Base-by-base conservation (phyloP, 1,284 basidiomycete species). In the Malassezia obtusa region DNA sequence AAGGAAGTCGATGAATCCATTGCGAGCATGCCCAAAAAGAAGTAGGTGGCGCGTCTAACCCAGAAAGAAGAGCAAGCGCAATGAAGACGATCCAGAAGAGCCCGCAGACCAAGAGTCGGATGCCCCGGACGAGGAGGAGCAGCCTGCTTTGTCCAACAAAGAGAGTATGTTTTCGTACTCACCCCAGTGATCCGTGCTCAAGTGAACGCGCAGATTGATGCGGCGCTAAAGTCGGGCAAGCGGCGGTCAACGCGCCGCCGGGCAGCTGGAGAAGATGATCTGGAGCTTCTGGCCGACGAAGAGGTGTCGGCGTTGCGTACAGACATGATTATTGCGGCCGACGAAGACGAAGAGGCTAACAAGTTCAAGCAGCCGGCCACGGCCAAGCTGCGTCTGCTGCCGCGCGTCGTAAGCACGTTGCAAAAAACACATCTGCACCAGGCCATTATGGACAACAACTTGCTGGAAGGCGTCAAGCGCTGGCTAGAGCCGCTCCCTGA, bases 401-500 rank as follows among this genome's bases (percentile, higher is more conserved):
- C 85, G 15, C 84, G 86, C 64, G 92, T 94, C 15, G 86, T 94
- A 79, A 84, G 86, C n/a, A 85, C 88, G 4, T 78, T 98, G 57
- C 86, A 91, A 76, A 96, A 94, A 91, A 81, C 83, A 25, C 84
- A 88, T 2, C 80, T 94, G 12, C 84, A 86, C 31, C 88, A 94
- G 65, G 87, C 89, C 3, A 94, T 96, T 67, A 81, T 91, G 57
- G 94, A 98, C 77, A 91, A 91, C 75, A 91, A 92, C 61, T 79
- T 96, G 31, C 80, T 99, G 25, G 87, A 90, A 65, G 89, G 85
- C 3, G 89, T 98, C 50, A 81, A 83, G 50, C 79, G 82, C 35
- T 99, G 90, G 89, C 83, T 99, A 4, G 92, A 98, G 68, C 92
- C 94, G 1, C 81, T 96, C 10, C 86, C 86, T 0, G 90, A 95